Evolutionary conservation across 2,329 filamentous ascomycete species (phyloP), one percentile per base, ranked within the genome.

Genomic region (Aspergillus bombycis): DNA sequence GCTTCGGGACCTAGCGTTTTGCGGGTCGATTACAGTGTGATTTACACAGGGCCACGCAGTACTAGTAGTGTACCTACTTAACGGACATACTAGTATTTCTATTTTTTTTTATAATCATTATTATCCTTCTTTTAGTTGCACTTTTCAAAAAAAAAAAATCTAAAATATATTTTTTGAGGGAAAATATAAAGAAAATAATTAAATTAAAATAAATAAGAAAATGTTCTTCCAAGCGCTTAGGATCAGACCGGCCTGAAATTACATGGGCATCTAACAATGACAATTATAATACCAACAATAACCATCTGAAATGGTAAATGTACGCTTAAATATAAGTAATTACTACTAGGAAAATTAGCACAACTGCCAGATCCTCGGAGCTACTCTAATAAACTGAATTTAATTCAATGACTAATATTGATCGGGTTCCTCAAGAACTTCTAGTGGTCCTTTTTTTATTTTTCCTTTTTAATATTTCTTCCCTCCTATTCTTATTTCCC

Each of bases 1-100:
- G 45, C 26, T 62, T 63, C 48, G 45, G 57, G 57, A 38, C 10
- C 32, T 59, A 59, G 57, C 32, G 46, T 50, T 50, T 50, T 19
- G 57, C 30, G 56, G 56, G 56, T 46, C 57, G 57, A 46, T 50
- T 36, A 46, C 57, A 26, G 46, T 23, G 36, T n/a, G 52, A 54
- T 54, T 54, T 54, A 54, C 52, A 54, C 52, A 54, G 52, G 52
- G 52, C 52, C 50, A 54, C 52, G 52, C 52, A 36, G 52, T 28
- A 36, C 32, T 34, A 14, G n/a, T 12, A 19, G n/a, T 28, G 32
- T 54, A 50, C 38, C 38, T 41, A 50, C 46, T 9, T 50, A n/a
- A 16, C 16, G 23, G 14, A 50, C 46, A 28, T n/a, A 3, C 14
- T 46, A n/a, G n/a, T n/a, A 46, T 12, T 46, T 23, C 14, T 12